Evolutionary conservation across 441 rosid species (phyloP).

Genomic region (Syzygium syzygioides): DNA sequence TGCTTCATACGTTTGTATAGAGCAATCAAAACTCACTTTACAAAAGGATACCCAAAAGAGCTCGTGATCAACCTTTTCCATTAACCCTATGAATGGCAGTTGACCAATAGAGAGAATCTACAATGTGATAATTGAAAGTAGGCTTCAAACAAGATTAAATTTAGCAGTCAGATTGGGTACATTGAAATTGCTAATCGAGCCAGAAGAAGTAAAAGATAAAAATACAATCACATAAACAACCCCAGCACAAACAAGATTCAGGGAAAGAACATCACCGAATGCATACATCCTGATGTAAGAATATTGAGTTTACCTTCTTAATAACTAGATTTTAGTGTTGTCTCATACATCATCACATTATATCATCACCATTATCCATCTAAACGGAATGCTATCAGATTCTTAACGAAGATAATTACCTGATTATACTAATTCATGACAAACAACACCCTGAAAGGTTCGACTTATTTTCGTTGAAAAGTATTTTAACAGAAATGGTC

Average conservation of each 20-base stretch:
- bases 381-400: not conserved
- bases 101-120: slow-evolving; percentile 87
- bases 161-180: not conserved
- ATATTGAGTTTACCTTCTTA: not conserved
- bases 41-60: slow-evolving; percentile 71
- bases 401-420: not conserved
- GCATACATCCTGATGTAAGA: not conserved
- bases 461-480: not conserved
- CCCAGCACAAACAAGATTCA: not conserved
- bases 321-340: not conserved
- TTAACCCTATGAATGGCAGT: slow-evolving; percentile 81
- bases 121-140: not conserved
- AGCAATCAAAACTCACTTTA: not conserved
- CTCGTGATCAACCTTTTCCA: slow-evolving; percentile 88
- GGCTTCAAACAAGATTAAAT: not conserved
- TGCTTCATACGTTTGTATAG: not conserved
- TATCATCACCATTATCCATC: not conserved
- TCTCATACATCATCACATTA: not conserved
- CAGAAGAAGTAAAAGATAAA: not conserved
- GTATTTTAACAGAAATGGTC: not conserved
- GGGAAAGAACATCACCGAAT: not conserved
- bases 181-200: not conserved
- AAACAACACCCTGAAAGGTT: not conserved
- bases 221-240: not conserved
- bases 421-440: not conserved